phyloP scores from a whole-genome alignment of 805 yeast species.

The Ogataea chonburiensis region DNA sequence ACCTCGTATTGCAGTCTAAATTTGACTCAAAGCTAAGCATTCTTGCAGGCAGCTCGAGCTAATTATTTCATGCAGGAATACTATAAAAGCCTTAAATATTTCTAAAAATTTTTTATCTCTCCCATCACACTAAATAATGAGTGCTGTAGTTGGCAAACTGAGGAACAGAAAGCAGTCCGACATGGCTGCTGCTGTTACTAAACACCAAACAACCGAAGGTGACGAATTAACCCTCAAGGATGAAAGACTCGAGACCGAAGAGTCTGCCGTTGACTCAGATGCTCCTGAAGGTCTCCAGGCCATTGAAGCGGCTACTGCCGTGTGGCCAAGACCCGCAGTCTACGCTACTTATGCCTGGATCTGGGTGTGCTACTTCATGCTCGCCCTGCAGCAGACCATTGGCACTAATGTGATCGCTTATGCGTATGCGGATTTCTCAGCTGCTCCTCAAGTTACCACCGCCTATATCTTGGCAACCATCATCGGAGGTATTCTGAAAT shows the following conservation, averaged over 20 bases:
- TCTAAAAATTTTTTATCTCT: constrained; percentile 3
- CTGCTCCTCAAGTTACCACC: constrained; percentile 33
- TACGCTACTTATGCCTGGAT: constrained; percentile 31
- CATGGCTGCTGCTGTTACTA: constrained; percentile 1
- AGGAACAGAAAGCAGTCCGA: constrained; percentile 3
- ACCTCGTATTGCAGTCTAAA: too few relatives aligned
- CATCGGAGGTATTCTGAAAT: constrained; percentile 35
- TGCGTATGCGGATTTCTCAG: constrained; percentile 27
- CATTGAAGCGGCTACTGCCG: constrained; percentile 33
- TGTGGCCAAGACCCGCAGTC: constrained; percentile 32
- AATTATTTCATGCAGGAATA: too few relatives aligned
- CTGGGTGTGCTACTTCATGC: constrained; percentile 36
- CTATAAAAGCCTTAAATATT: too few relatives aligned
- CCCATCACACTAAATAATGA: too few relatives aligned
- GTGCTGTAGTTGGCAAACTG: constrained; percentile 4
- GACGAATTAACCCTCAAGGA: not conserved
- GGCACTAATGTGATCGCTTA: constrained; percentile 23
- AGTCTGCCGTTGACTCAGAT: constrained; percentile 17
- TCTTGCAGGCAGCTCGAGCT: too few relatives aligned
- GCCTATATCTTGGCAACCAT: constrained; percentile 31
- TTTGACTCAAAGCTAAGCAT: too few relatives aligned
- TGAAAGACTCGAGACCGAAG: constrained; percentile 1
- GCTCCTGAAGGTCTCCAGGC: constrained; percentile 32
- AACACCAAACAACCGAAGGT: too few relatives aligned
- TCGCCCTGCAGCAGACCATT: constrained; percentile 32